A percentile compares a stretch with the other conserved stretches of the same genome.
phyloP scores from a whole-genome alignment of 805 yeast genomes.

The Yamadazyma kitorensis region DNA sequence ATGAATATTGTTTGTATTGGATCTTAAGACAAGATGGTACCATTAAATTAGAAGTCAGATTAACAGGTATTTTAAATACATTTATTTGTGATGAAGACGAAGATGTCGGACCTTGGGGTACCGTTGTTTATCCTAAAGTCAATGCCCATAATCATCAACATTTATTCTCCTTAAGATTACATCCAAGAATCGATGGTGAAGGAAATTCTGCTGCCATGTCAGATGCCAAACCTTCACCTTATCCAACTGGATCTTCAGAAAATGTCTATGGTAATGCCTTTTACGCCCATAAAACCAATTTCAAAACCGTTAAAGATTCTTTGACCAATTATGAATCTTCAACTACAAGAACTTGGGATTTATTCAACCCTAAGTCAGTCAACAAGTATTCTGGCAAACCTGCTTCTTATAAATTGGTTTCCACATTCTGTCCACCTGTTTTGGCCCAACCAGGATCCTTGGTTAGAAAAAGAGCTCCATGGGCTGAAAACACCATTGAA shows the following conservation, averaged over 20 bases:
- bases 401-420: constrained; percentile 72
- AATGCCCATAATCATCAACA: constrained; percentile 89
- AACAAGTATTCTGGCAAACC: constrained; percentile 74
- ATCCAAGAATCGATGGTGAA: constrained; percentile 80
- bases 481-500: constrained; percentile 66
- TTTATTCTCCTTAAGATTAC: constrained; percentile 71
- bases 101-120: constrained; percentile 73
- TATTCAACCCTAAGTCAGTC: constrained; percentile 66
- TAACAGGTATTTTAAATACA: constrained; percentile 82
- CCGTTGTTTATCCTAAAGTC: constrained; percentile 73
- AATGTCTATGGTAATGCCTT: constrained; percentile 80
- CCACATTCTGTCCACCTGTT: constrained; percentile 69
- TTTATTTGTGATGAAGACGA: constrained; percentile 63
- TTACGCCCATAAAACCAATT: constrained; percentile 60
- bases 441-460: constrained; percentile 72
- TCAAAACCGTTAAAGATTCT: constrained; percentile 67
- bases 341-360: constrained; percentile 74
- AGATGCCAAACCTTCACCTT: constrained; percentile 61
- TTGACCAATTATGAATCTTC: constrained; percentile 57
- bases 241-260: constrained; percentile 61
- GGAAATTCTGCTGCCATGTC: constrained; percentile 68
- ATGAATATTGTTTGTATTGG: constrained; percentile 84
- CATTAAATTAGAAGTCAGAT: constrained; percentile 72
- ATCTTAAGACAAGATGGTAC: constrained; percentile 81
- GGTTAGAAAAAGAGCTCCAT: constrained; percentile 78